These are phyloP conservation scores for Hypoxylon sp. DNA, from an alignment of 2,329 filamentous ascomycete species.

Conservation along the genomic window DNA sequence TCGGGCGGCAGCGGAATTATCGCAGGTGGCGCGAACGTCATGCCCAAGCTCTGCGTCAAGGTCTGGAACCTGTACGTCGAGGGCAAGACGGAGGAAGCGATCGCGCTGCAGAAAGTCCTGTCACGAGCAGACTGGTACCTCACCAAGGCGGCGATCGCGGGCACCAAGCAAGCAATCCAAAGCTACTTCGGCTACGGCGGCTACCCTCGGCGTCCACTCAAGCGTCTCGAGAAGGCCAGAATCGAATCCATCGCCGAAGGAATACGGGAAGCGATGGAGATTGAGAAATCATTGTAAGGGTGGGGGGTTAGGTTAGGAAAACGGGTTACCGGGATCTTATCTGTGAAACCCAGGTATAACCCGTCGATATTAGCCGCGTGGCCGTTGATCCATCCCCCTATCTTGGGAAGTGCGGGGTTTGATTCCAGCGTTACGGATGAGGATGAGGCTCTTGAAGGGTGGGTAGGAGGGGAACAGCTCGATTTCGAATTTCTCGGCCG, in stretches of 20 bases:
- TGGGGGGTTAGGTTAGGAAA: slow-evolving; percentile 52
- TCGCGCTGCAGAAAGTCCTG: slow-evolving; percentile 78
- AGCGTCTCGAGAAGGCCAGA: slow-evolving; percentile 67
- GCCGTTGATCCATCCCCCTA: slow-evolving; percentile 31
- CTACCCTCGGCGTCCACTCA: slow-evolving; percentile 76
- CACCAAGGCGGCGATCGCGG: slow-evolving; percentile 83
- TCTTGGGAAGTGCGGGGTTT: slow-evolving; percentile 39
- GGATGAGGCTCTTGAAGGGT: slow-evolving; percentile 40
- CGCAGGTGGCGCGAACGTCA: slow-evolving; percentile 83
- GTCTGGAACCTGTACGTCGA: slow-evolving; percentile 79
- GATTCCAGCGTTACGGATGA: slow-evolving; percentile 40
- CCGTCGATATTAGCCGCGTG: slow-evolving; percentile 40
- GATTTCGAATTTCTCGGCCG: slow-evolving; percentile 9
- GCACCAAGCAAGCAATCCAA: slow-evolving; percentile 86
- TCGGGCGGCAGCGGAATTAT: slow-evolving; percentile 86
- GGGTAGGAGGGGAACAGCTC: slow-evolving; percentile 18
- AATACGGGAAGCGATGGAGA: slow-evolving; percentile 69
- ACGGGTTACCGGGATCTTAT: slow-evolving; percentile 32
- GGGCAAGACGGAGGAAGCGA: slow-evolving; percentile 78
- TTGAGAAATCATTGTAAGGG: slow-evolving; percentile 66
- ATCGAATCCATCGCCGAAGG: slow-evolving; percentile 63
- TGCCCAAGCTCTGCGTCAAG: slow-evolving; percentile 81
- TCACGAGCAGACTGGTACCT: slow-evolving; percentile 83
- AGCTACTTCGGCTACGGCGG: slow-evolving; percentile 84
- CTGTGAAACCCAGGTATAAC: slow-evolving; percentile 38